Base-by-base conservation (phyloP, 768 basidiomycete species). In the Amanita muscaria region DNA sequence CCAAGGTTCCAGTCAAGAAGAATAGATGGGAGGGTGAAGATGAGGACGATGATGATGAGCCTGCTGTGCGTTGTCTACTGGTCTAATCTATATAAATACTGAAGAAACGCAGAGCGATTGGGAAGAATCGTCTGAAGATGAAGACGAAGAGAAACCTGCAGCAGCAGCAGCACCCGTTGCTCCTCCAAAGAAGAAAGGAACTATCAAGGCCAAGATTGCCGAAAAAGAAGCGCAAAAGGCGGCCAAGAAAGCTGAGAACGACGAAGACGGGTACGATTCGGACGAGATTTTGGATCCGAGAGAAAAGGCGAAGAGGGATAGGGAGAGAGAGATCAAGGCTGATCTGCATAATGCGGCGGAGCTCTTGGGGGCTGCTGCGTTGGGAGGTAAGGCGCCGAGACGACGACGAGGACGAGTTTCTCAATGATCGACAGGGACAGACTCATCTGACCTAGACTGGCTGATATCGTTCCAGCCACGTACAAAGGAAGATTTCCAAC, bases 1-100 rank as follows among this genome's bases (percentile, higher is more conserved):
- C 55, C 9, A 65, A 60, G 40, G 40, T 54, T 5, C 48, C 45
- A 18, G 19, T 48, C 45, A 63, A 57, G 51, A 80, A 74, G 61
- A 73, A 66, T 48, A 88, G 84, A 64, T 96, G 87, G 83, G 84
- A 82, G 49, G 93, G 87, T 37, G 93, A 97, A 62, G 93, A 96
- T 56, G 87, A 87, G 56, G 90, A 93, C 56, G 90, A 93, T 0
- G 81, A 81, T 10, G 77, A 80, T n/a, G 65, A 51, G 2, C 86
- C 85, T 32, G 86, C 79, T 42, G 90, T 93, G 57, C 55, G 86
- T 73, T 32, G 18, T 19, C 5, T 5, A 35, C 39, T 10, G 30
- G 31, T 27, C 23, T 30, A 25, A 49, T 27, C 27, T 31, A 14
- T 9, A 2, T 48, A 23, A 29, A 14, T 21, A 19, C n/a, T 19